Evolutionary conservation across 2,329 filamentous ascomycete genomes (phyloP), one percentile per base, ranked within the genome.

Genomic region (Paraphaeosphaeria minitans): DNA sequence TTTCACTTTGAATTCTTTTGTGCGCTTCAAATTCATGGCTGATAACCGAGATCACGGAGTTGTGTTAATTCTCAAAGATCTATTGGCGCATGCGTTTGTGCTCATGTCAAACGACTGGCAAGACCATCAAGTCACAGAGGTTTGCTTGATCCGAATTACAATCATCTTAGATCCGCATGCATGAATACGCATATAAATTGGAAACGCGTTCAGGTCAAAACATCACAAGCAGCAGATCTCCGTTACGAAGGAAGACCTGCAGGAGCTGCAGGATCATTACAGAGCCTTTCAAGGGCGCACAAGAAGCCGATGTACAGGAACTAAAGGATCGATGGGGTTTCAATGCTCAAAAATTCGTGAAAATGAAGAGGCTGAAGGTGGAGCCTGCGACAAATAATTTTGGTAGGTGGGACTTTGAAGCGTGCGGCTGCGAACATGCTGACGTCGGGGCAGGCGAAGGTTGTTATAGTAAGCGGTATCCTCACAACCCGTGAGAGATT

Each of bases 301-400:
- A 68, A 27, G 45, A 35, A 43, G 55, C 52, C 7, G 61, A 62
- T 19, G 56, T 58, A 21, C 66, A 69, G 55, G 67, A 69, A 42
- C 47, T 69, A 46, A 67, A 67, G 39, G 67, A 67, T n/a, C 56
- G 67, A 0, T 68, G 67, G 67, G 67, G 66, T 0, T 69, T 69
- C 19, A 61, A 64, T 45, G 62, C 60, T n/a, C 53, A 61, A 43
- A 58, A 56, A 37, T 21, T 69, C 63, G 71, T 60, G 35, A 63
- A 59, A 42, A 59, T 55, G 53, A 68, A 68, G 53, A 57, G 60
- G 7, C 58, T 67, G 14, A 58, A 64, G 60, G 49, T 66, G 0
- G 54, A 64, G 59, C 64, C 59, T 41, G 65, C 58, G 24, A 65
- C 55, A 3, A 3, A 66, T 67, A 2, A 66, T 68, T 63, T 55